A percentile compares a stretch with the other conserved stretches of the same genome.
phyloP scores from a whole-genome alignment of 768 basidiomycete species.

The Mycena galericulata region DNA sequence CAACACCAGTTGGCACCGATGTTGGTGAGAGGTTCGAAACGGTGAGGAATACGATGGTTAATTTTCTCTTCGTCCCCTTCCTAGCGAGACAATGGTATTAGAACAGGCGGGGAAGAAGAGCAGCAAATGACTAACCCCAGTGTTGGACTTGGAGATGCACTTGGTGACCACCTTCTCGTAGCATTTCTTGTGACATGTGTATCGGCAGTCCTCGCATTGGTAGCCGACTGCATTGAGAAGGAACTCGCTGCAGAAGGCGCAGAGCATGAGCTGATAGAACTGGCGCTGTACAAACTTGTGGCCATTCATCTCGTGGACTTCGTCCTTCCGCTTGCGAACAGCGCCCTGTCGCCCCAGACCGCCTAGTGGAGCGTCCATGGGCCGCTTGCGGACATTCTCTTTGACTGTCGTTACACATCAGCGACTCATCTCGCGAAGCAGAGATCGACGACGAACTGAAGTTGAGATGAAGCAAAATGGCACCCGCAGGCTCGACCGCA shows the following conservation, averaged over 20 bases:
- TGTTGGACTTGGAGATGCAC: slow-evolving; percentile 97
- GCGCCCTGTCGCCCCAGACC: slow-evolving; percentile 98
- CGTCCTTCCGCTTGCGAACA: slow-evolving; percentile 96
- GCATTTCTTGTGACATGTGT: slow-evolving; percentile 99
- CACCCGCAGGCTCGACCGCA: slow-evolving; percentile 96
- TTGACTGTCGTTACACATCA: slow-evolving; percentile 73
- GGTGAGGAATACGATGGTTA: slow-evolving; percentile 98
- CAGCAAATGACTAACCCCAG: slow-evolving; percentile 72
- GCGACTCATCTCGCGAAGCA: slow-evolving; percentile 12
- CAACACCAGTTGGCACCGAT: slow-evolving; percentile 99
- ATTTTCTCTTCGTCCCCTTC: slow-evolving; percentile 98
- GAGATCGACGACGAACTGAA: slow-evolving; percentile 64
- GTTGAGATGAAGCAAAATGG: slow-evolving; percentile 87
- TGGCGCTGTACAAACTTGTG: slow-evolving; percentile 98
- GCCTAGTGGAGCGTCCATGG: slow-evolving; percentile 86
- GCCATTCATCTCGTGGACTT: slow-evolving; percentile 99
- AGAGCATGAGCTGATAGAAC: slow-evolving; percentile 98
- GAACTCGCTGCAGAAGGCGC: slow-evolving; percentile 98
- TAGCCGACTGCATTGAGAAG: slow-evolving; percentile 97
- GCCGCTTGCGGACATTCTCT: slow-evolving; percentile 96
- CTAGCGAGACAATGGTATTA: slow-evolving; percentile 52
- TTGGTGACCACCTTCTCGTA: slow-evolving; percentile 99
- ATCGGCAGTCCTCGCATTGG: slow-evolving; percentile 99
- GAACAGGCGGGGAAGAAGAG: slow-evolving; percentile 1
- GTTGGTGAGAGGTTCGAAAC: slow-evolving; percentile 97